These are phyloP conservation scores for Pseudogymnoascus sp. DNA, from an alignment of 2,329 filamentous ascomycete species.

Conservation along the genomic window DNA sequence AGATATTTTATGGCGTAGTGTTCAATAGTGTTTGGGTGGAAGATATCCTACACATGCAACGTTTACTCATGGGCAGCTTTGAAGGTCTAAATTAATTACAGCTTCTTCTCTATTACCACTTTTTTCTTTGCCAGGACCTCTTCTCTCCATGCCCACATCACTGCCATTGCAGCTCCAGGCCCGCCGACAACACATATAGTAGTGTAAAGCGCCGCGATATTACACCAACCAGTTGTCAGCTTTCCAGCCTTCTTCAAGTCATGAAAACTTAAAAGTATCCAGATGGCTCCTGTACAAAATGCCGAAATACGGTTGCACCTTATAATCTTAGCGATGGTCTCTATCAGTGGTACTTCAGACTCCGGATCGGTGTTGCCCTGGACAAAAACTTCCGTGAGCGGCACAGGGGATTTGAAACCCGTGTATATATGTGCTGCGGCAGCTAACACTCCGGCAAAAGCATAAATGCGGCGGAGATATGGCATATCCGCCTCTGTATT, in stretches of 20 bases:
- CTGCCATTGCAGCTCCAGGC: slow-evolving; percentile 25
- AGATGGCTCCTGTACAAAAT: slow-evolving; percentile 22
- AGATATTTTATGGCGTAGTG: too few species aligned
- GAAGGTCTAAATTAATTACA: neutral
- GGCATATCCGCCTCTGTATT: slow-evolving; percentile 10
- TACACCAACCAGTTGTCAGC: slow-evolving; percentile 20
- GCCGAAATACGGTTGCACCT: slow-evolving; percentile 21
- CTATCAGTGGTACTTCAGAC: slow-evolving; percentile 2
- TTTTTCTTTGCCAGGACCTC: slow-evolving; percentile 23
- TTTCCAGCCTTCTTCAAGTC: slow-evolving; percentile 31
- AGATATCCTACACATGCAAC: neutral
- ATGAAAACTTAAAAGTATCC: slow-evolving; percentile 27
- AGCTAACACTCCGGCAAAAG: neutral
- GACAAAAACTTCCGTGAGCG: slow-evolving; percentile 19
- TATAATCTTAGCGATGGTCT: slow-evolving; percentile 14
- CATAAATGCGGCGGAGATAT: slow-evolving; percentile 7
- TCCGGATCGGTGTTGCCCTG: slow-evolving; percentile 20
- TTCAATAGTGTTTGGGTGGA: too few species aligned
- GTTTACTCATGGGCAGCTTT: neutral
- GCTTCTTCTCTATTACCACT: neutral
- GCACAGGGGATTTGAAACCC: slow-evolving; percentile 15
- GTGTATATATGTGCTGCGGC: slow-evolving; percentile 16
- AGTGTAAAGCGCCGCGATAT: slow-evolving; percentile 17
- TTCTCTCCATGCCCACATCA: slow-evolving; percentile 31
- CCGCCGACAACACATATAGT: slow-evolving; percentile 21